Percentiles rank a stretch among this genome's conserved stretches.
Evolutionary conservation across 2,329 filamentous ascomycete genomes (phyloP).

Genomic region (Neopestalotiopsis sp.): DNA sequence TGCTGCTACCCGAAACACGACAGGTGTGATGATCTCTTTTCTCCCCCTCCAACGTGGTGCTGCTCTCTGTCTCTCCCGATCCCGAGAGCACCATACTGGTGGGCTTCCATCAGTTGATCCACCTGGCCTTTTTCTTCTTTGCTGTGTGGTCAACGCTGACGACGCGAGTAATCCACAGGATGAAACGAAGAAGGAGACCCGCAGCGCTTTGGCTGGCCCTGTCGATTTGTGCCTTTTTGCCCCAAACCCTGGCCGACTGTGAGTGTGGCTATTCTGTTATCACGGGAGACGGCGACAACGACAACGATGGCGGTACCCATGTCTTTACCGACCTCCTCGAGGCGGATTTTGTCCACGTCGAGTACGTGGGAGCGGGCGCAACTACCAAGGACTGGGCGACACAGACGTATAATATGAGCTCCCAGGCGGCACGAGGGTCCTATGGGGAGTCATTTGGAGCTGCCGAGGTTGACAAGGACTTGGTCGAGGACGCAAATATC

Average conservation of each 20-base stretch:
- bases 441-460: conserved; percentile 69
- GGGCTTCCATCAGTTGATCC: too few species aligned
- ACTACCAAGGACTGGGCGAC: conserved; percentile 57
- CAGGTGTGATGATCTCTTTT: not conserved
- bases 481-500: conserved; percentile 44
- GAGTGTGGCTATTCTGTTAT: conserved; percentile 74
- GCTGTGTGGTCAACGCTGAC: too few species aligned
- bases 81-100: not conserved
- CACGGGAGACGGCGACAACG: conserved; percentile 43
- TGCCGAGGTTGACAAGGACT: conserved; percentile 62
- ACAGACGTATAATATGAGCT: conserved; percentile 71
- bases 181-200: not conserved
- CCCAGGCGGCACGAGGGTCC: conserved; percentile 61
- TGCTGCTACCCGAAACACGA: conserved; percentile 1
- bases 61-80: not conserved
- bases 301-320: conserved; percentile 39
- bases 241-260: conserved; percentile 54
- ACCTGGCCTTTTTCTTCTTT: too few species aligned
- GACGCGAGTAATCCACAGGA: not conserved
- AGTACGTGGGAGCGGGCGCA: conserved; percentile 52
- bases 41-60: not conserved
- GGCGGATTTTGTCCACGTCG: conserved; percentile 70
- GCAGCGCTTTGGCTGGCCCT: not conserved
- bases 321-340: conserved; percentile 75
- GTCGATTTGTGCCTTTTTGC: conserved; percentile 25